phyloP scores from a whole-genome alignment of 1,284 basidiomycete species.

The Abortiporus biennis region DNA sequence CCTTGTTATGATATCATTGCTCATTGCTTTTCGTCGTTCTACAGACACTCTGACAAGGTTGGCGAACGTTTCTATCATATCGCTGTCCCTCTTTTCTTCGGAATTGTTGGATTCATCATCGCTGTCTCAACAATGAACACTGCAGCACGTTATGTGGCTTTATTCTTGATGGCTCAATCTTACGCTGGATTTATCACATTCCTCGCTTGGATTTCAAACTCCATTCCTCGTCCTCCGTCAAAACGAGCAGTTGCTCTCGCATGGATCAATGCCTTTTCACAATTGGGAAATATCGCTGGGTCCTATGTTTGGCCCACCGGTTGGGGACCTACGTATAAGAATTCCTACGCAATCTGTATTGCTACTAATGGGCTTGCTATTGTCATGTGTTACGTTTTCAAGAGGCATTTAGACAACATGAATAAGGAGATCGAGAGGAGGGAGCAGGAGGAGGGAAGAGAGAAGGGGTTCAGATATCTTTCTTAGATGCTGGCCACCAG shows the following conservation, averaged over 20 bases:
- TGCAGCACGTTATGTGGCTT: conserved; percentile 61
- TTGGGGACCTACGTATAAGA: conserved; percentile 36
- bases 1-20: conserved; percentile 14
- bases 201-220: conserved; percentile 67
- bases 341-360: conserved; percentile 47
- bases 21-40: conserved; percentile 2
- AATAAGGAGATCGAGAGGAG: conserved; percentile 40
- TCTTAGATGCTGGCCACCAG: no score
- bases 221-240: conserved; percentile 58
- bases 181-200: conserved; percentile 68
- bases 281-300: conserved; percentile 69
- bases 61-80: conserved; percentile 68
- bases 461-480: conserved; percentile 46
- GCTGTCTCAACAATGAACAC: conserved; percentile 66
- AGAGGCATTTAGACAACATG: conserved; percentile 38
- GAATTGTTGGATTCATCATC: conserved; percentile 71
- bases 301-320: conserved; percentile 41
- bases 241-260: conserved; percentile 78
- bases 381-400: conserved; percentile 49
- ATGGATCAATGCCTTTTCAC: conserved; percentile 67
- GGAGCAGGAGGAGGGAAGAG: conserved; percentile 32
- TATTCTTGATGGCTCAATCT: conserved; percentile 77
- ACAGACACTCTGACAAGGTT: conserved; percentile 63
- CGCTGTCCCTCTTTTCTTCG: conserved; percentile 43
- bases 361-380: conserved; percentile 40